Evolutionary conservation across 2,329 filamentous ascomycete genomes (phyloP).

Genomic region (Aureobasidium melanogenum): DNA sequence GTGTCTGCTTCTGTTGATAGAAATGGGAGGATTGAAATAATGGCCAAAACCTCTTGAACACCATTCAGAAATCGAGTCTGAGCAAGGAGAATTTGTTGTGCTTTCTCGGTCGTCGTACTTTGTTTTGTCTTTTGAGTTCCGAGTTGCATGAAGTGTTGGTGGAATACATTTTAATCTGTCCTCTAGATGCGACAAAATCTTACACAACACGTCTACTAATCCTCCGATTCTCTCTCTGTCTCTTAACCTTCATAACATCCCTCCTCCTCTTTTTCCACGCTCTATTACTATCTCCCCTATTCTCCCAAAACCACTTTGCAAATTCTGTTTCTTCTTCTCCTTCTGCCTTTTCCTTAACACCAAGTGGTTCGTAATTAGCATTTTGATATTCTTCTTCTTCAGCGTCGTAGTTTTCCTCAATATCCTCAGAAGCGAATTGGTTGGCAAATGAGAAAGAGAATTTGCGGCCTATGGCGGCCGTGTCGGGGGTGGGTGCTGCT

Average conservation of each 20-base stretch:
- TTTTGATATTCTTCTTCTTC: constrained; percentile 10
- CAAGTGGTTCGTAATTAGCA: neutral
- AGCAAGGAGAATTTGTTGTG: no score
- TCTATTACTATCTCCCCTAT: constrained; percentile 39
- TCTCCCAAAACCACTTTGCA: constrained; percentile 52
- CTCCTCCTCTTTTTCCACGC: constrained; percentile 48
- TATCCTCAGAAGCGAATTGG: constrained; percentile 32
- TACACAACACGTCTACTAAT: constrained; percentile 28
- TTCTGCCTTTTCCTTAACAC: constrained; percentile 15
- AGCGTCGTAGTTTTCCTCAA: constrained; percentile 29
- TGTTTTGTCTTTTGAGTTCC: no score
- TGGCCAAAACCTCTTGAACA: no score
- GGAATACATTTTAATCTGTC: no score
- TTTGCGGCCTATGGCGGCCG: constrained; percentile 61
- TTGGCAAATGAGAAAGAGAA: constrained; percentile 44
- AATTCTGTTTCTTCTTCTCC: constrained; percentile 46
- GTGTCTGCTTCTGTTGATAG: no score
- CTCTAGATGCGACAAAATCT: no score
- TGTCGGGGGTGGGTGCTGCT: constrained; percentile 90
- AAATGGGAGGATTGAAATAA: no score
- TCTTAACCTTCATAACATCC: constrained; percentile 51
- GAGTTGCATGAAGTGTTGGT: no score
- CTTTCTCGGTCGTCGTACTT: no score
- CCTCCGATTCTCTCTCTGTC: constrained; percentile 51
- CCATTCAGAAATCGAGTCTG: no score